Base-by-base conservation (phyloP, 768 basidiomycete species). In the Lactarius hengduanensis region DNA sequence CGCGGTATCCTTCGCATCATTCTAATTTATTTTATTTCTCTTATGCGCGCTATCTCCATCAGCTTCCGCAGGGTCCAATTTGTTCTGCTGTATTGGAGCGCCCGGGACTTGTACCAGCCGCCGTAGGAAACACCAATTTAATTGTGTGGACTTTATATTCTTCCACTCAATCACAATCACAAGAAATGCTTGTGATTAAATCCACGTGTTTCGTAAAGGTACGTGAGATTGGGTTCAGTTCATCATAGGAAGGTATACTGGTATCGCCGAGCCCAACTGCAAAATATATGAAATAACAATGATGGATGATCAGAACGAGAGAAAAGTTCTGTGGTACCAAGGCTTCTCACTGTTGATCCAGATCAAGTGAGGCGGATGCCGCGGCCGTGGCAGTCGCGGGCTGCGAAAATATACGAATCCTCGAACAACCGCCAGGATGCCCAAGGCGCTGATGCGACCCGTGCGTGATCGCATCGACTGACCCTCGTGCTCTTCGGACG, bases 41-140 rank as follows among this genome's bases (percentile, higher is more conserved):
- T 10, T 40, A 41, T 16, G 40, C 60, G 55, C 65, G 18, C 38
- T 62, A 62, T 66, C 57, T 30, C 61, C 65, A 66, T 57, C 50
- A 16, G 26, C 36, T 18, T 32, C 45, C 36, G 56, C 41, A 55
- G 26, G 30, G 41, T 43, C 41, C 26, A 61, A 61, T 61, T 22
- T 28, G 54, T 41, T 36, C 26, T 43, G 41, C 32, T 45, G 18
- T 56, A 18, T 20, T 32, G 32, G 10, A 15, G 10, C n/a, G 26
- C 54, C 26, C 18, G 1, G 30, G 2, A 8, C 13, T n/a, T 1
- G 11, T 64, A 57, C 53, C 43, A 59, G 30, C 28, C 38, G 22
- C 9, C 43, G 1, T 20, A 22, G 47, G 53, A 54, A n/a, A 26
- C 15, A 22, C 34, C 40, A 55, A 10, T 9, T 22, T 20, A 32